Evolutionary conservation across 345 rosid species (phyloP).

Genomic region (Sonneratia caseolaris): DNA sequence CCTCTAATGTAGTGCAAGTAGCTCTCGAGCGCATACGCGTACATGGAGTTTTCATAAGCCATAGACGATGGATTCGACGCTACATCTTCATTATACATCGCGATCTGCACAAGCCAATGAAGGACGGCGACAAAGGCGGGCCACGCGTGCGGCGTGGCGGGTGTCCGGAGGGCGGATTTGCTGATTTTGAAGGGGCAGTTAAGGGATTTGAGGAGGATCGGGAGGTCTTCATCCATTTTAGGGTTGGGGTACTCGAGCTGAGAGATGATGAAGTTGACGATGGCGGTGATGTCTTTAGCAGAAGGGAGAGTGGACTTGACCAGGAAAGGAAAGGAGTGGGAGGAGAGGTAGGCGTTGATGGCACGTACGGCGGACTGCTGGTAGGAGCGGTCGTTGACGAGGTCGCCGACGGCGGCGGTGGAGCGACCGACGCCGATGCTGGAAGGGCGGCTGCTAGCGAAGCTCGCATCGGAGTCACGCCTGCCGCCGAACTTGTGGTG

Average conservation of each 20-base stretch:
- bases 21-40: slow-evolving; percentile 31
- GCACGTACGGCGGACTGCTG: slow-evolving; percentile 47
- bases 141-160: slow-evolving; percentile 87
- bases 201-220: slow-evolving; percentile 36
- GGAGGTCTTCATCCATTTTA: slow-evolving; percentile 67
- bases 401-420: slow-evolving; percentile 28
- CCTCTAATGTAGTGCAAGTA: slow-evolving; percentile 45
- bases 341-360: slow-evolving; percentile 54
- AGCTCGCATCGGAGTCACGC: slow-evolving; percentile 89
- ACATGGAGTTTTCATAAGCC: slow-evolving; percentile 36
- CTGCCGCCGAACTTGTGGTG: slow-evolving; percentile 19
- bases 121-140: slow-evolving; percentile 59
- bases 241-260: slow-evolving; percentile 36
- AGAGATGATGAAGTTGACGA: slow-evolving; percentile 43
- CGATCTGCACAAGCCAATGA: slow-evolving; percentile 72
- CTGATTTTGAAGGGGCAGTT: slow-evolving; percentile 61
- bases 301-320: slow-evolving; percentile 43
- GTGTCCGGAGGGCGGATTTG: slow-evolving; percentile 72
- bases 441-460: slow-evolving; percentile 85
- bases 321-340: slow-evolving; percentile 34
- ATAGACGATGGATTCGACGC: slow-evolving; percentile 17
- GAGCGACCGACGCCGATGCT: slow-evolving; percentile 48
- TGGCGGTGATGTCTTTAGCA: slow-evolving; percentile 51
- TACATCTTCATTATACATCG: slow-evolving; percentile 29
- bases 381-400: slow-evolving; percentile 41